Base-by-base conservation (phyloP, 164 flowering plant genomes). In the Paratinospora sagittata region DNA sequence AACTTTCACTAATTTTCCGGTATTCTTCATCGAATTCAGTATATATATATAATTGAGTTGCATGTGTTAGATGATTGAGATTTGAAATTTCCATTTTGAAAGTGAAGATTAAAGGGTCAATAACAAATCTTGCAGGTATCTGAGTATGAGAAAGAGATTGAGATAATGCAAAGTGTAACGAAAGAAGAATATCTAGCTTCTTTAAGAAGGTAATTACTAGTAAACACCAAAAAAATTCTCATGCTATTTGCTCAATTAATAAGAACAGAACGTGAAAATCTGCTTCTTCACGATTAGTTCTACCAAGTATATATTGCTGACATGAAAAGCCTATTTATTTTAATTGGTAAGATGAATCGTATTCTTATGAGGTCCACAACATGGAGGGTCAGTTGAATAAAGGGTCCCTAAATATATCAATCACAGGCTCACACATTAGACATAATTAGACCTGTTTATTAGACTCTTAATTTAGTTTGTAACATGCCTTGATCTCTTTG, bases 131-230 rank as follows among this genome's bases (percentile, higher is more conserved):
- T 70, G 30, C 75, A 87, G 90, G 81, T 81, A 24, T 61, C 81
- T 11, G 84, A 84, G 16, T 84, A 87, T 71, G 83, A 78, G 62
- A 79, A 79, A 70, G 90, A 84, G 68, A 73, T 85, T 45, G 81
- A 83, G 65, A 74, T 80, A 45, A 85, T 87, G 90, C 80, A 79
- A 12, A 82, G 58, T 49, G 58, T 82, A 14, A 72, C 87, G 3
- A 84, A 75, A 76, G 90, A 85, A 70, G 89, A 87, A 69, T 85
- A 87, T 70, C 69, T 87, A 26, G 88, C 89, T 63, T 77, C 86
- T 45, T 72, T 87, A 65, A 78, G 87, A 82, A 85, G 89, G 88
- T 84, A 77, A 26, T 26, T 57, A 19, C n/a, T n/a, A n/a, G 19
- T 21, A 26, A 61, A 6, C 24, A 10, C 24, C 24, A 61, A 61